phyloP scores from a whole-genome alignment of 306 rosid species.

The Alnus glutinosa region DNA sequence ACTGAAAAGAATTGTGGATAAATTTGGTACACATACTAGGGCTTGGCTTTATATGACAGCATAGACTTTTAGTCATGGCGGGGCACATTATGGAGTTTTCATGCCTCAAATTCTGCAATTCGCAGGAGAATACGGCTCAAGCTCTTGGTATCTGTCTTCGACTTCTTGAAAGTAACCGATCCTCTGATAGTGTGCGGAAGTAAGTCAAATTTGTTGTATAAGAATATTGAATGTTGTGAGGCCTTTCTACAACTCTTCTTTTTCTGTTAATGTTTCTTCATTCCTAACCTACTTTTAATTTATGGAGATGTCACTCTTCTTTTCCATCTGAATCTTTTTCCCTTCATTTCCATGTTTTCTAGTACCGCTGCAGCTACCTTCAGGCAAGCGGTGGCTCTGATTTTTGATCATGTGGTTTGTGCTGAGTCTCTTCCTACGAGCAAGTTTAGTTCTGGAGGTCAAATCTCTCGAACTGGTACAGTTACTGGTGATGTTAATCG shows the following conservation, averaged over 20 bases:
- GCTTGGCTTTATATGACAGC: background rate
- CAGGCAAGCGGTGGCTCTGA: slow-evolving; percentile 95
- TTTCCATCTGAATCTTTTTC: slow-evolving; percentile 23
- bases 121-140: slow-evolving; percentile 85
- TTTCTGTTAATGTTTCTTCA: slow-evolving; percentile 12
- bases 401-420: slow-evolving; percentile 74
- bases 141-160: slow-evolving; percentile 94
- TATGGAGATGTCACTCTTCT: slow-evolving; percentile 10
- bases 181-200: slow-evolving; percentile 93
- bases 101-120: slow-evolving; percentile 14
- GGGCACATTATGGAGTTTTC: slow-evolving; percentile 6
- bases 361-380: slow-evolving; percentile 99
- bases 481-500: slow-evolving; percentile 79
- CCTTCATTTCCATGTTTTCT: slow-evolving; percentile 49
- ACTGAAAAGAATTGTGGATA: no score
- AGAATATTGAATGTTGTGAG: slow-evolving; percentile 19
- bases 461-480: slow-evolving; percentile 70
- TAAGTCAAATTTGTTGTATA: slow-evolving; percentile 32
- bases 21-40: background rate
- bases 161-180: slow-evolving; percentile 83
- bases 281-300: slow-evolving; percentile 13
- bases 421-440: slow-evolving; percentile 93
- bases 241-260: slow-evolving; percentile 6
- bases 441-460: slow-evolving; percentile 73
- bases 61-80: background rate